Percentiles rank a stretch among this genome's conserved stretches.
Conservation (phyloP, 768 basidiomycete species). For the Lactarius evosmus region DNA sequence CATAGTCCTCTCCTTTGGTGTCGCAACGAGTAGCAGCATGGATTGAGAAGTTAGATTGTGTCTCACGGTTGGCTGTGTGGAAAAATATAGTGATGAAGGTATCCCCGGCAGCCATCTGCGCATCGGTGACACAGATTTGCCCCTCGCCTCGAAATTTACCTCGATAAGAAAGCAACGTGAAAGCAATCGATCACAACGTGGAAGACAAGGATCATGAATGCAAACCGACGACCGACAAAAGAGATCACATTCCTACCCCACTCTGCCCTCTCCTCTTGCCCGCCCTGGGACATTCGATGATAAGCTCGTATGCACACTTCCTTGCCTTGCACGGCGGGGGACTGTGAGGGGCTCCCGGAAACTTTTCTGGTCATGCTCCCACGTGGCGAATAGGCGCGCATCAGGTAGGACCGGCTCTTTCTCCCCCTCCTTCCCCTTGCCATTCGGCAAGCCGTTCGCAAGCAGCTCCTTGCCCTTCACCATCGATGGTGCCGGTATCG, state of each 20-base stretch:
- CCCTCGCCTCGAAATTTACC: neutral
- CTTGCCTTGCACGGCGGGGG: constrained; percentile 30
- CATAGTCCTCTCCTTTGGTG: constrained; percentile 26
- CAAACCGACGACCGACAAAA: constrained; percentile 5
- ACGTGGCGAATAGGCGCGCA: constrained; percentile 49
- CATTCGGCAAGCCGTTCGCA: constrained; percentile 31
- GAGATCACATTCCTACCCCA: constrained; percentile 18
- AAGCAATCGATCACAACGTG: constrained; percentile 15
- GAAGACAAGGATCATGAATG: constrained; percentile 11
- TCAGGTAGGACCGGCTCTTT: constrained; percentile 40
- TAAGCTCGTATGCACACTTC: constrained; percentile 25
- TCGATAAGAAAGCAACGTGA: constrained; percentile 17
- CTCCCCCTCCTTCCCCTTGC: constrained; percentile 31
- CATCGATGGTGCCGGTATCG: constrained; percentile 27
- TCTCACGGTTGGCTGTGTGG: constrained; percentile 19
- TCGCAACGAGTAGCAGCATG: constrained; percentile 20
- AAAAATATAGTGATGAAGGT: constrained; percentile 25
- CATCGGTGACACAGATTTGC: neutral
- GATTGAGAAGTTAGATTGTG: constrained; percentile 25
- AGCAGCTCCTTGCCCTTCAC: constrained; percentile 30
- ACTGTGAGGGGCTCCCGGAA: constrained; percentile 39
- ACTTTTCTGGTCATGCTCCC: constrained; percentile 47
- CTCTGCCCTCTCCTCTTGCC: constrained; percentile 25
- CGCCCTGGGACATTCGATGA: constrained; percentile 20
- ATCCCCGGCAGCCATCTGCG: neutral